These are phyloP conservation scores for Lojkania enalia DNA, from an alignment of 2,329 filamentous ascomycete genomes.

Conservation along the genomic window DNA sequence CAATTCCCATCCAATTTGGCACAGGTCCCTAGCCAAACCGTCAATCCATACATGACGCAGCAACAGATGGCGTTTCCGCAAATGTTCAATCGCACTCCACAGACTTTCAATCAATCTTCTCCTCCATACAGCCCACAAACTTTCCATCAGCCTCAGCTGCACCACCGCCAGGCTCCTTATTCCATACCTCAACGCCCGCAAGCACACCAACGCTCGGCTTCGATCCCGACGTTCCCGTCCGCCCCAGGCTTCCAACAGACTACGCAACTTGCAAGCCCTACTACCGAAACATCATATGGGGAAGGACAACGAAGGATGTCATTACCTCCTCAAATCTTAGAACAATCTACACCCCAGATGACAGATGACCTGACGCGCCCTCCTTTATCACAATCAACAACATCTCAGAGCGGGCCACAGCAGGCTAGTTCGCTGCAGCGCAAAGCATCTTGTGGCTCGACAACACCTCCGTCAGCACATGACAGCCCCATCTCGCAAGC, in stretches of 20 bases:
- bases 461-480: slow-evolving; percentile 24
- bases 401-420: slow-evolving; percentile 24
- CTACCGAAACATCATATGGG: slow-evolving; percentile 23
- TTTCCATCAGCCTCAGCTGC: slow-evolving; percentile 20
- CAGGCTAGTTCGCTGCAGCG: slow-evolving; percentile 30
- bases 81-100: slow-evolving; percentile 33
- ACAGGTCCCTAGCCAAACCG: slow-evolving; percentile 47
- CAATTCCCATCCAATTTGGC: slow-evolving; percentile 39
- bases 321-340: slow-evolving; percentile 42
- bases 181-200: slow-evolving; percentile 47
- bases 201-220: slow-evolving; percentile 49
- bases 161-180: slow-evolving; percentile 51
- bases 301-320: slow-evolving; percentile 49
- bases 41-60: slow-evolving; percentile 20
- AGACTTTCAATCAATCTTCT: slow-evolving; percentile 14
- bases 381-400: slow-evolving; percentile 26
- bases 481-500: slow-evolving; percentile 25
- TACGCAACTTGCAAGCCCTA: slow-evolving; percentile 20
- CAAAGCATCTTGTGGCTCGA: slow-evolving; percentile 15
- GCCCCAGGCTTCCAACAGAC: slow-evolving; percentile 33
- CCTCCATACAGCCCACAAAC: slow-evolving; percentile 22
- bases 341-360: slow-evolving; percentile 21
- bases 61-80: slow-evolving; percentile 38
- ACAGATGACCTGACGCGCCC: slow-evolving; percentile 20
- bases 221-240: slow-evolving; percentile 49